phyloP scores from a whole-genome alignment of 2,329 filamentous ascomycete genomes.

The Neopestalotiopsis sp. region DNA sequence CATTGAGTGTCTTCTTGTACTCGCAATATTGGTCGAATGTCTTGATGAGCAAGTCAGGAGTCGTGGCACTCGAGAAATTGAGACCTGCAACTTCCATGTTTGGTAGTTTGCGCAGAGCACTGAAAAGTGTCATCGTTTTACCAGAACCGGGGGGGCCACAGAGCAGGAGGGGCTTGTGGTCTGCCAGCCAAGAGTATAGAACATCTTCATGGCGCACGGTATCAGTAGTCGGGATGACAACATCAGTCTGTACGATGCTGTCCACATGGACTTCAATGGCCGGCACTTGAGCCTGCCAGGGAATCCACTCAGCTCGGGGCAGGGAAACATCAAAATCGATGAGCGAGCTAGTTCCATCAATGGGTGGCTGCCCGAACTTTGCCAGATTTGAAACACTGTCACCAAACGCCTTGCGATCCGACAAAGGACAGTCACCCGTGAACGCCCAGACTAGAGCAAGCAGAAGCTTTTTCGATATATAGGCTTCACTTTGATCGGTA shows the following conservation, averaged over 20 bases:
- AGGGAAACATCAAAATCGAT: conserved; percentile 95
- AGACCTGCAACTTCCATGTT: conserved; percentile 99
- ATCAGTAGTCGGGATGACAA: conserved; percentile 96
- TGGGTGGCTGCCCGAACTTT: conserved; percentile 81
- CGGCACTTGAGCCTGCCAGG: conserved; percentile 95
- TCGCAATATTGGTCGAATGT: conserved; percentile 99
- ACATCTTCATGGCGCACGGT: conserved; percentile 98
- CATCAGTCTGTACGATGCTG: conserved; percentile 95
- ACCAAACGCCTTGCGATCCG: conserved; percentile 87
- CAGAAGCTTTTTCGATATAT: conserved; percentile 91
- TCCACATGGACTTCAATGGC: conserved; percentile 97
- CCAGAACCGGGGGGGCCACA: conserved; percentile 97
- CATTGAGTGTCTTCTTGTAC: conserved; percentile 98
- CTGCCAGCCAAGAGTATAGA: conserved; percentile 98
- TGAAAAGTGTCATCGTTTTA: conserved; percentile 99
- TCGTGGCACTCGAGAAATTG: conserved; percentile 99
- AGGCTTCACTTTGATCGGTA: conserved; percentile 86
- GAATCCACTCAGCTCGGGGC: conserved; percentile 85
- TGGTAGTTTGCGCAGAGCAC: conserved; percentile 91
- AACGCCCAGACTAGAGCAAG: conserved; percentile 94
- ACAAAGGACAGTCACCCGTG: conserved; percentile 90
- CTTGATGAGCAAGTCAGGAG: conserved; percentile 96
- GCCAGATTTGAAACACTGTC: conserved; percentile 83
- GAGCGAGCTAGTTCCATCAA: conserved; percentile 80
- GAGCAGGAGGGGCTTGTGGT: conserved; percentile 95